phyloP scores from a whole-genome alignment of 139 green algal genomes.

The Chlorella sp. region DNA sequence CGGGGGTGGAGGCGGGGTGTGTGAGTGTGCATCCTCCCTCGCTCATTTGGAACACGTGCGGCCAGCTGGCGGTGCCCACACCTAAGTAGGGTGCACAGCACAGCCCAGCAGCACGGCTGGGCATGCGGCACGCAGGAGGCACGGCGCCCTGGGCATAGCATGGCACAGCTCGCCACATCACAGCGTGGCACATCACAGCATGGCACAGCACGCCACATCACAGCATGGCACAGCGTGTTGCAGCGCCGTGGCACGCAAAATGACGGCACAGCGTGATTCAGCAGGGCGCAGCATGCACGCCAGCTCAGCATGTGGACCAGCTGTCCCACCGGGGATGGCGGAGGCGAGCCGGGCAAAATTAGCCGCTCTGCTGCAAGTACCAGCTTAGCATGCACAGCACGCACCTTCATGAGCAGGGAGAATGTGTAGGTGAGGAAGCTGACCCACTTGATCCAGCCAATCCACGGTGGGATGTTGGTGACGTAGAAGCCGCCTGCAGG shows the following conservation, averaged over 20 bases:
- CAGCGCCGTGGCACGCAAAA: not conserved
- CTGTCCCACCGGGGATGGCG: too few species aligned
- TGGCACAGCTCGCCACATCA: not conserved
- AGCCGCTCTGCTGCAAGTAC: not conserved
- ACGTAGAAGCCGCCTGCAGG: constrained; percentile 56
- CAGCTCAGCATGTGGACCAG: too few species aligned
- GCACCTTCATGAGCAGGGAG: constrained; percentile 35
- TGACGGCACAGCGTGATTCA: too few species aligned
- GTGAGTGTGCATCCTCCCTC: too few species aligned
- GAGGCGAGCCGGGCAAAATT: too few species aligned
- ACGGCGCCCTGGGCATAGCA: not conserved
- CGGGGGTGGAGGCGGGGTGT: too few species aligned
- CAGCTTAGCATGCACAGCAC: not conserved
- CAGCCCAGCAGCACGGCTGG: not conserved
- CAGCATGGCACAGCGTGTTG: not conserved
- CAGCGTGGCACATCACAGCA: not conserved
- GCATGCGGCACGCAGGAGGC: too few species aligned
- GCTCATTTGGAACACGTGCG: too few species aligned
- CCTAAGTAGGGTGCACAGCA: not conserved
- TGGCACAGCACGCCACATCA: not conserved
- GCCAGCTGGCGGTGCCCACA: not conserved
- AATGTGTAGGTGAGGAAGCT: constrained; percentile 66
- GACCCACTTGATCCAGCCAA: constrained; percentile 72
- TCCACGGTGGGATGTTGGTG: constrained; percentile 60
- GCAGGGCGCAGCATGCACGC: too few species aligned